Base-by-base conservation (phyloP, 768 basidiomycete genomes). In the Strobilomyces echinocephalus region DNA sequence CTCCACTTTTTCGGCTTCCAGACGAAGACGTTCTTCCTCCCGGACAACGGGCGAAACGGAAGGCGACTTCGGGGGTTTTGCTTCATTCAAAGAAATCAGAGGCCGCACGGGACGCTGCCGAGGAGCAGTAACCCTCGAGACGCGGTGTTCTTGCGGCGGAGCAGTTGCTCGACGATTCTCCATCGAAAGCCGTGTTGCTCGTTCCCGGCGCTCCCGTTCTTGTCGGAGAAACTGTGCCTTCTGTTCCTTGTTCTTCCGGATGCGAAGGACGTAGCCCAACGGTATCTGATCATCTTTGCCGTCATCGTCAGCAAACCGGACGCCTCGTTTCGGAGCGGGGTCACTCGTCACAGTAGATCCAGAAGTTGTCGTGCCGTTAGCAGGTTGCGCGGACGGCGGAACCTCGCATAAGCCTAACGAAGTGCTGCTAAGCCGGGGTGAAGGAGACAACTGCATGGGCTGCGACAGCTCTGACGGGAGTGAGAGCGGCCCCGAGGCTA, bases 231-330 rank as follows among this genome's bases (percentile, higher is more conserved):
- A 86, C 41, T 69, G 78, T 41, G 82, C 83, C 72, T 86, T 86
- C 69, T 87, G 82, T 67, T 85, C 85, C 41, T 83, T 82, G 60
- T 81, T 81, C 74, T 84, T 84, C 73, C 83, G 84, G 67, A 79
- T 79, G 49, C 84, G 83, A 63, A 87, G 71, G n/a, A 83, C 78
- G 63, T 89, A 80, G 16, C 79, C 81, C 38, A 88, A 71, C 3
- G 88, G 88, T 57, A 87, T 74, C 48, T 74, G 74, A 65, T 89
- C 87, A 39, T 87, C 85, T 54, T 80, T 82, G 54, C 65, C 67
- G 62, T 80, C 79, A 60, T 81, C 79, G 58, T 84, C 83, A 30
- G 76, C 81, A 55, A 87, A 86, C 41, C 83, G 78, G 9, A 86
- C 85, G 10, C 83, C 82, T 36, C 83, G 79, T 63, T 65, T 70